Percentiles rank a stretch among this genome's conserved stretches.
Evolutionary conservation across 352 stramenopile genomes (phyloP).

Genomic region (Saprolegnia parasitica): DNA sequence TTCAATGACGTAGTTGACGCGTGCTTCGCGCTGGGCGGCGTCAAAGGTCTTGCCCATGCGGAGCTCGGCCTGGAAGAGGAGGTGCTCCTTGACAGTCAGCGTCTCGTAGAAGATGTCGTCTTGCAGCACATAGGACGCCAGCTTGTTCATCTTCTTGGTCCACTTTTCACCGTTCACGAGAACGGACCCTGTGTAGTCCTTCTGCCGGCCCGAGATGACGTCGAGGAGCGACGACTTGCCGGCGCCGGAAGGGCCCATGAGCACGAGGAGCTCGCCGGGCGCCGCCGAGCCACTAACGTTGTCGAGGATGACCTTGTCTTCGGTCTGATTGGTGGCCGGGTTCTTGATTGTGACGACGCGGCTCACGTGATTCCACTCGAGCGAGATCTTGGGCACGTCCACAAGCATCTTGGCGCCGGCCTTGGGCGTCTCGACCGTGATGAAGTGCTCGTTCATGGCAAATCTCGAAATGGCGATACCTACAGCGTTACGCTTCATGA

Average conservation of each 20-base stretch:
- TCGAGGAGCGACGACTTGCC: conserved; percentile 92
- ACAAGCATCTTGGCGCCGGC: not conserved
- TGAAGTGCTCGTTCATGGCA: conserved; percentile 30
- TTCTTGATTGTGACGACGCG: conserved; percentile 36
- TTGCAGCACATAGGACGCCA: conserved; percentile 73
- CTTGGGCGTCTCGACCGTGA: conserved; percentile 33
- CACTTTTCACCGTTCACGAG: conserved; percentile 60
- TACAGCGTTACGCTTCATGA: no score
- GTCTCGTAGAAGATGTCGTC: conserved; percentile 88
- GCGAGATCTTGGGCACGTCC: conserved; percentile 32
- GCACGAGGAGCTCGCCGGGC: conserved; percentile 52
- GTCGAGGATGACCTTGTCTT: conserved; percentile 41
- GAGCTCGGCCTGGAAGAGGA: conserved; percentile 83
- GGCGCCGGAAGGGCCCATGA: conserved; percentile 65
- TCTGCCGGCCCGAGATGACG: conserved; percentile 89
- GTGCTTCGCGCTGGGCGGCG: conserved; percentile 31
- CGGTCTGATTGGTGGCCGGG: conserved; percentile 39
- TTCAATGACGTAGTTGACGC: conserved; percentile 52
- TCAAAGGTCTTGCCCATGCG: conserved; percentile 44
- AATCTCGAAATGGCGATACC: not conserved
- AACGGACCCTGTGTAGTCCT: conserved; percentile 48
- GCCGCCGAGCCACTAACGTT: conserved; percentile 35
- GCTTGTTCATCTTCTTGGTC: conserved; percentile 35
- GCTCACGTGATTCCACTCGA: conserved; percentile 36
- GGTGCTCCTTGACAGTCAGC: conserved; percentile 86